phyloP scores from a whole-genome alignment of 768 basidiomycete species.

The Suillus subluteus region DNA sequence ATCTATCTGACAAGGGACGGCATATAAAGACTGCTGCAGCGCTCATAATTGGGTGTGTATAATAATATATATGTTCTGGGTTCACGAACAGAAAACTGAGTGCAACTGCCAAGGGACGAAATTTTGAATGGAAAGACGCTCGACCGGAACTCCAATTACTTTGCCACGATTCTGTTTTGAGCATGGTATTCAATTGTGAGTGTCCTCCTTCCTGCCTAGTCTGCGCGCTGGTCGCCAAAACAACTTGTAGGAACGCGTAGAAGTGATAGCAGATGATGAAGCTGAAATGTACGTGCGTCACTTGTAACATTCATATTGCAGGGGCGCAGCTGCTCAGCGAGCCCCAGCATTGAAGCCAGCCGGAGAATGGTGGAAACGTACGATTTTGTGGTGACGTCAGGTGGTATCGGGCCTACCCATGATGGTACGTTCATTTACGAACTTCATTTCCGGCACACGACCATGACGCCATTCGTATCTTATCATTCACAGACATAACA shows the following conservation, averaged over 20 bases:
- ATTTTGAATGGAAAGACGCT: constrained; percentile 91
- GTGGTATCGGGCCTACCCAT: constrained; percentile 91
- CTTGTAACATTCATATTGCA: neutral
- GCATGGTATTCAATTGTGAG: constrained; percentile 78
- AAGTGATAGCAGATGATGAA: constrained; percentile 91
- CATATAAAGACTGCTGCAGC: constrained; percentile 78
- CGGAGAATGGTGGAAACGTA: constrained; percentile 78
- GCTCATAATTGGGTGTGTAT: constrained; percentile 71
- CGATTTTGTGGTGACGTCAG: constrained; percentile 89
- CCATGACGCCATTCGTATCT: constrained; percentile 7
- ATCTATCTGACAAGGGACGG: constrained; percentile 69
- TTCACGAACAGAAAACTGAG: neutral
- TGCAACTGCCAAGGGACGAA: constrained; percentile 62
- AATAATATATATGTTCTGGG: neutral
- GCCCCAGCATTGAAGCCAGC: constrained; percentile 77
- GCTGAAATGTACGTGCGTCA: constrained; percentile 72
- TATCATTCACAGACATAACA: constrained; percentile 70
- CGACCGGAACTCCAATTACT: constrained; percentile 83
- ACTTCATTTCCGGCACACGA: neutral
- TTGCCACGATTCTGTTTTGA: constrained; percentile 90
- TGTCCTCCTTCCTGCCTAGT: neutral
- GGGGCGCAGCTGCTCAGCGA: constrained; percentile 7
- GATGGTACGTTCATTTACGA: constrained; percentile 56
- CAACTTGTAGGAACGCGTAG: constrained; percentile 67
- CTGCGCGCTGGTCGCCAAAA: constrained; percentile 19